Evolutionary conservation across 495 filamentous ascomycete species (phyloP), one percentile per base, ranked within the genome.

Genomic region (Acidomyces sp.): DNA sequence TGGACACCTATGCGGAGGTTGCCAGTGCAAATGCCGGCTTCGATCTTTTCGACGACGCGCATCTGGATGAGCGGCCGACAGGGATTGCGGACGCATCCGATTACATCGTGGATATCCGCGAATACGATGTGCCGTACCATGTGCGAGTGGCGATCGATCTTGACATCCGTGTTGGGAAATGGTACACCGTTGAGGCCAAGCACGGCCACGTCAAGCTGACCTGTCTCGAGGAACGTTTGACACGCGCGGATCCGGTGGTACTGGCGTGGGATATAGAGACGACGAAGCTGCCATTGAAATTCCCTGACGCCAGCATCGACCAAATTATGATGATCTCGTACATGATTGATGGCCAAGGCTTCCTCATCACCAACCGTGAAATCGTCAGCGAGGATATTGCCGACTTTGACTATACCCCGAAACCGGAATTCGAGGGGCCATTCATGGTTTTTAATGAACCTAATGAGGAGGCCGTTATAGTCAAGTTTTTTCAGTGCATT

Each of bases 241-340:
- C 79, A 45, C 77, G 81, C 60, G 84, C 90, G 10, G 90, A 99
- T 55, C 90, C 90, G 0, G 83, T 99, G 15, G 82, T 99, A 13
- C 79, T 99, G 65, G 90, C 90, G 10, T 99, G 75, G 62, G 90
- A 99, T 74, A 99, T 99, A 54, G 90, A 99, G 57, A 96, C 90
- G 17, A 92, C 85, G 3, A 99, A 99, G 52, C 68, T 93, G 24
- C 90, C 90, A 11, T 66, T 99, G 34, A 99, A 99, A 58, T 99
- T 99, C 55, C 90, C 90, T n/a, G 92, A 96, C 56, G 79, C 90
- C 0, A 69, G 83, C 2, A 78, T 93, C 48, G 90, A 99, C 62
- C 90, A 93, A 61, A 78, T 99, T 51, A 99, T 99, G 88, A 99
- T 99, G 90, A 92, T 99, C 51, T 96, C 92, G 12, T 99, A 96